Base-by-base conservation (phyloP, 306 rosid species). In the Trichosanthes cucumerina region DNA sequence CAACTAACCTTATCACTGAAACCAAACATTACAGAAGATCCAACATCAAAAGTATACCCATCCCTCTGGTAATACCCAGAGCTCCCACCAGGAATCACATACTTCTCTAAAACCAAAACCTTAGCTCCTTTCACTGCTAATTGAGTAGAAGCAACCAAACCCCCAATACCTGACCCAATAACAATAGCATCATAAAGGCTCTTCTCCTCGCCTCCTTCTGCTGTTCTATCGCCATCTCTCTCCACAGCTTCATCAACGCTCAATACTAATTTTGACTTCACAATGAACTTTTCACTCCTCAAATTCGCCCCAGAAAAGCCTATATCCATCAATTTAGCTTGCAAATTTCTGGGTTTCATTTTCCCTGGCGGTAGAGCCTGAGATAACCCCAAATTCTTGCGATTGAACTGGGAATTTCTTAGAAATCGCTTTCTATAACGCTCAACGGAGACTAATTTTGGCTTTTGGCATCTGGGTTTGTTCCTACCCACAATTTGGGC, bases 11-110 rank as follows among this genome's bases (percentile, higher is more conserved):
- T 95, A 66, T 92, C 92, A 81, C 97, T 91, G 88, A 95, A 95
- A 81, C 99, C 97, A 69, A 95, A 95, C 99, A 95, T 92, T 78
- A 95, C 99, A 80, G 97, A 95, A 80, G 99, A 92, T 0, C 97
- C 97, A 76, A 92, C 99, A 86, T 95, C 97, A 84, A 92, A 95
- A 78, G 96, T 92, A 81, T 95, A 95, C 2, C 97, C 97, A 81
- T 92, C 86, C 79, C 88, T 92, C 83, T 95, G 83, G 71, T 89
- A 95, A 82, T 86, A 95, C 58, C 98, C 98, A 77, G 97, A 95
- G 79, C 98, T 95, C 68, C 98, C 98, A 72, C 98, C 98, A 82
- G 97, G 97, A 73, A 95, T 92, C 78, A 95, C 98, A 72, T 95
- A 92, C 86, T 95, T 95, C 88, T 95, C 97, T 83, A 92, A 86